Evolutionary conservation across 2,329 filamentous ascomycete genomes (phyloP), one percentile per base, ranked within the genome.

Genomic region (Monosporascus sp.): DNA sequence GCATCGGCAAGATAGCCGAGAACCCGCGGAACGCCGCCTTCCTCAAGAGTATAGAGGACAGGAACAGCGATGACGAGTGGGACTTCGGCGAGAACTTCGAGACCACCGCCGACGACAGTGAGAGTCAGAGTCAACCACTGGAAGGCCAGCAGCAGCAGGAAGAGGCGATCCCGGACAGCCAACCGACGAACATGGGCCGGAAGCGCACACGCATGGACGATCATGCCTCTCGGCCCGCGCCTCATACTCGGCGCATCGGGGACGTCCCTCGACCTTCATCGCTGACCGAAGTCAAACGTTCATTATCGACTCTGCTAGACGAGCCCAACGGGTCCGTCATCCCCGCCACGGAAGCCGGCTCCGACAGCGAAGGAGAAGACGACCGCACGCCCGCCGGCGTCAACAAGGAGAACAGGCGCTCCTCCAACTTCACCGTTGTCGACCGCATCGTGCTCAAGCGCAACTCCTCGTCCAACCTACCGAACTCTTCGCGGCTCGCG

Each of bases 11-110:
- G 70, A 90, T 97, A 57, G 91, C 90, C 37, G 85, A 90, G 66
- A 91, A 95, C 63, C 89, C 89, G 2, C 92, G 93, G 66, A 93
- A 91, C 67, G 81, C 88, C 56, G 94, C 94, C 0, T 99, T 99
- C 74, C 79, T 99, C 61, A 85, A 85, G 58, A 90, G 90, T 6
- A 89, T 99, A 50, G 91, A 96, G 63, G 92, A 97, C 65, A 82
- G 82, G 48, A 88, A 86, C 53, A 78, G 79, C 62, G 88, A 89
- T 46, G 86, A 94, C 51, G 87, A 90, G 51, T 81, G 88, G 69
- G 88, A 92, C 59, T 87, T 96, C 62, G 72, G 90, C 8, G 81
- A 85, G 45, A 76, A 82, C 41, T 63, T 72, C 60, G 68, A 72
- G 35, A 70, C 74, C 38, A 70, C 74, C 53, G 67, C 74, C 18